Evolutionary conservation across 371 early-diverging fungal genomes (phyloP).

Genomic region (Mortierella sp.): DNA sequence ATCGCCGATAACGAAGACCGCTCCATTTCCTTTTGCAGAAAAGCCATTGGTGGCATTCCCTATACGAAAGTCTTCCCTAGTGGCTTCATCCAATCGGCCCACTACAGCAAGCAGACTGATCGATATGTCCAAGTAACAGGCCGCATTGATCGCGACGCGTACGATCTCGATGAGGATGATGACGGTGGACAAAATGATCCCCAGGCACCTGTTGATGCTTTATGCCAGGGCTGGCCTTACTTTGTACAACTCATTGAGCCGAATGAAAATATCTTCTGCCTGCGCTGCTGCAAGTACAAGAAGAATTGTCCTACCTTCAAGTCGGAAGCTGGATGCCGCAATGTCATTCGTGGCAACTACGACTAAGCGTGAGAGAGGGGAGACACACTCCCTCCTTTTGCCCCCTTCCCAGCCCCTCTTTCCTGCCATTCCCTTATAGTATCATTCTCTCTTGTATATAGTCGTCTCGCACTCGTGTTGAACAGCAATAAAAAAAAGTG

Average conservation of each 20-base stretch:
- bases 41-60: constrained; percentile 32
- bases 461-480: no score
- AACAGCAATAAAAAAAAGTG: no score
- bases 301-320: constrained; percentile 30
- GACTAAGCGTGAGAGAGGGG: no score
- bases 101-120: constrained; percentile 55
- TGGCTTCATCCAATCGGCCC: constrained; percentile 61
- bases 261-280: constrained; percentile 57
- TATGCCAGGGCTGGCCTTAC: constrained; percentile 59
- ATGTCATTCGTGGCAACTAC: constrained; percentile 24
- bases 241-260: constrained; percentile 62
- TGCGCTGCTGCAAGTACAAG: constrained; percentile 62
- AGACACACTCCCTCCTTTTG: no score
- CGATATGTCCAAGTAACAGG: constrained; percentile 68
- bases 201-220: constrained; percentile 58
- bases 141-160: constrained; percentile 58
- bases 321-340: constrained; percentile 24
- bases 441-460: no score
- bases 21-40: constrained; percentile 60
- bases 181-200: constrained; percentile 67
- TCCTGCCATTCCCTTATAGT: no score
- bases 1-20: constrained; percentile 53
- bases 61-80: constrained; percentile 53
- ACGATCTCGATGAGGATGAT: constrained; percentile 52
- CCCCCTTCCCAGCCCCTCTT: no score